Percentiles rank a stretch among this genome's conserved stretches.
Conservation (phyloP, 208 protist genomes). For the Trypanosoma mega region DNA sequence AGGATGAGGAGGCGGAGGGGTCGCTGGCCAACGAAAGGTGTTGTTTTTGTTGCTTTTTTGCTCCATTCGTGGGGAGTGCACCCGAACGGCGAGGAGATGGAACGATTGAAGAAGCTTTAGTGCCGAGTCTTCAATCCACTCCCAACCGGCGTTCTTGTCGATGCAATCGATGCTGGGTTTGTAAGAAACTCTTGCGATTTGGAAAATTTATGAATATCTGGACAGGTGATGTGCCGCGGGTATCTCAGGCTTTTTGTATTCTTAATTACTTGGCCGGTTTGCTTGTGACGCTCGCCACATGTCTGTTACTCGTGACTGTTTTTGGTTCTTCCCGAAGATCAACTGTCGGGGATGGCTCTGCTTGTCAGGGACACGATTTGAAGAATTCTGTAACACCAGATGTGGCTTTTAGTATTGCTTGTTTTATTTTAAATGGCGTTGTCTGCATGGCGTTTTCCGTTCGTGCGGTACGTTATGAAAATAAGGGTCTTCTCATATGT, state of each 20-base stretch:
- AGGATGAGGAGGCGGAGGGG: constrained; percentile 1
- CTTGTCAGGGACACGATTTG: constrained; percentile 37
- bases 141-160: background rate
- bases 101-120: no score
- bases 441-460: constrained; percentile 41
- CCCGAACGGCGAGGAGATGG: no score
- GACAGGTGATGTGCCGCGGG: constrained; percentile 18
- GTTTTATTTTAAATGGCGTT: constrained; percentile 45
- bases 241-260: constrained; percentile 33
- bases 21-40: constrained; percentile 18
- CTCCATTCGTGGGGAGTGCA: no score
- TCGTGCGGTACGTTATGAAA: constrained; percentile 57
- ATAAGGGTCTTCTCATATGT: constrained; percentile 44
- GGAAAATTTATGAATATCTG: constrained; percentile 32
- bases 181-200: constrained; percentile 2
- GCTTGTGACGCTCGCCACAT: constrained; percentile 18
- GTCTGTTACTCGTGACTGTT: constrained; percentile 8
- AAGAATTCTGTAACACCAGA: constrained; percentile 33
- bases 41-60: constrained; percentile 5
- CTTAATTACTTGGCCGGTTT: constrained; percentile 33
- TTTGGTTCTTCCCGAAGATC: constrained; percentile 7
- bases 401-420: constrained; percentile 43
- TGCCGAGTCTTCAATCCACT: no score
- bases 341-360: constrained; percentile 34
- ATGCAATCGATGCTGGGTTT: constrained; percentile 1